phyloP scores from a whole-genome alignment of 2,329 filamentous ascomycete genomes.

The Xylariales sp. region DNA sequence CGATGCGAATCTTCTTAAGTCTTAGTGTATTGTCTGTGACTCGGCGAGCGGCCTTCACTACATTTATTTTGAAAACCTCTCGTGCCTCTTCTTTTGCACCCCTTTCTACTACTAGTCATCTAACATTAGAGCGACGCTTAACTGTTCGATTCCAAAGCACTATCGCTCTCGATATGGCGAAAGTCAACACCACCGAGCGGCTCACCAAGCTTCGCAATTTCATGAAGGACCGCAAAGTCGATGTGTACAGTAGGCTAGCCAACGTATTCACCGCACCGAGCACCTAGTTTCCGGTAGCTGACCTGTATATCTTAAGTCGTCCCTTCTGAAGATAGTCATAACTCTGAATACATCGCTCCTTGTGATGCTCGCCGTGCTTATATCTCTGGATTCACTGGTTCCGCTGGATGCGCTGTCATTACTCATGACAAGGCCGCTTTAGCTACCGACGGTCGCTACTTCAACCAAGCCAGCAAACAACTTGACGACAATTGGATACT shows the following conservation, averaged over 20 bases:
- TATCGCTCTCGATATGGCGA: slow-evolving; percentile 70
- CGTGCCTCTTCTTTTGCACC: slow-evolving; percentile 23
- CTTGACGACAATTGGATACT: slow-evolving; percentile 92
- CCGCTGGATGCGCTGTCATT: slow-evolving; percentile 91
- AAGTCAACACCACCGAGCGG: slow-evolving; percentile 81
- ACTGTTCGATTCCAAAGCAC: slow-evolving; percentile 40
- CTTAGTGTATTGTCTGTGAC: slow-evolving; percentile 38
- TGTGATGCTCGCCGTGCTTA: slow-evolving; percentile 92
- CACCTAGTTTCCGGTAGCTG: slow-evolving; percentile 37
- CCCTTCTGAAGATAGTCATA: slow-evolving; percentile 96
- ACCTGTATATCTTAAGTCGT: slow-evolving; percentile 71
- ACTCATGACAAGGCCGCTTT: slow-evolving; percentile 87
- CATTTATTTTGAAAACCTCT: slow-evolving; percentile 18
- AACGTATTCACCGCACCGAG: slow-evolving; percentile 34
- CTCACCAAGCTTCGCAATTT: slow-evolving; percentile 81
- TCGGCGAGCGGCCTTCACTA: slow-evolving; percentile 21
- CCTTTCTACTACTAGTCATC: slow-evolving; percentile 2
- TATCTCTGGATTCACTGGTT: slow-evolving; percentile 94
- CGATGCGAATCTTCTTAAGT: slow-evolving; percentile 41
- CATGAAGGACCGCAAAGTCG: slow-evolving; percentile 88
- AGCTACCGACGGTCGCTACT: slow-evolving; percentile 96
- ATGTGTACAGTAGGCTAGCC: slow-evolving; percentile 83
- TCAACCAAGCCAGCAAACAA: slow-evolving; percentile 94
- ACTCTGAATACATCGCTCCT: slow-evolving; percentile 97
- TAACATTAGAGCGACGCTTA: slow-evolving; percentile 23